Percentiles rank a stretch among this genome's conserved stretches.
Evolutionary conservation across 2,329 filamentous ascomycete genomes (phyloP).

Genomic region (Elsinoe necatrix): DNA sequence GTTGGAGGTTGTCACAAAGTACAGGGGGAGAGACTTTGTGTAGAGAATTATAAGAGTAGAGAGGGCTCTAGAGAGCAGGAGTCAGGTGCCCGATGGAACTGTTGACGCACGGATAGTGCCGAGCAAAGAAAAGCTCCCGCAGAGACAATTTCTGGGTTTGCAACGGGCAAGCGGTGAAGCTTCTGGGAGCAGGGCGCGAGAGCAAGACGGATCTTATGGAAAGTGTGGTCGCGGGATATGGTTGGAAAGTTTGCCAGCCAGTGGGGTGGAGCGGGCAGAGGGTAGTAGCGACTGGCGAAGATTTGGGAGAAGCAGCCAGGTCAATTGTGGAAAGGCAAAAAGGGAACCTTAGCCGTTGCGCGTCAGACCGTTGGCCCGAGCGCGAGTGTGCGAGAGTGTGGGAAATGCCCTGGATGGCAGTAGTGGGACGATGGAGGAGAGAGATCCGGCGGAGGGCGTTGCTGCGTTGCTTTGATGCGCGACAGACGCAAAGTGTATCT

Average conservation of each 20-base stretch:
- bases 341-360: constrained; percentile 10
- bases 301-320: background rate
- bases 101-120: background rate
- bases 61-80: background rate
- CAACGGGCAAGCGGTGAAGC: constrained; percentile 6
- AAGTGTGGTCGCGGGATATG: constrained; percentile 10
- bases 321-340: background rate
- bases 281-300: constrained; percentile 1
- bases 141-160: constrained; percentile 1
- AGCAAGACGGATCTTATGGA: constrained; percentile 6
- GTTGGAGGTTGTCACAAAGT: background rate
- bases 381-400: background rate
- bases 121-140: background rate
- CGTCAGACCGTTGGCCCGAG: constrained; percentile 7
- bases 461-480: background rate
- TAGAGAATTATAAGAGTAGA: background rate
- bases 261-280: constrained; percentile 10
- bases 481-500: constrained; percentile 12
- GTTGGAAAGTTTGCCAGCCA: constrained; percentile 6
- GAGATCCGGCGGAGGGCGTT: background rate
- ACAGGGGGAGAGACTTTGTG: constrained; percentile 1
- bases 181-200: background rate
- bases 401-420: background rate
- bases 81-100: background rate
- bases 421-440: background rate